These are phyloP conservation scores for Metschnikowia chrysomelidarum DNA, from an alignment of 805 yeast species.

Conservation along the genomic window DNA sequence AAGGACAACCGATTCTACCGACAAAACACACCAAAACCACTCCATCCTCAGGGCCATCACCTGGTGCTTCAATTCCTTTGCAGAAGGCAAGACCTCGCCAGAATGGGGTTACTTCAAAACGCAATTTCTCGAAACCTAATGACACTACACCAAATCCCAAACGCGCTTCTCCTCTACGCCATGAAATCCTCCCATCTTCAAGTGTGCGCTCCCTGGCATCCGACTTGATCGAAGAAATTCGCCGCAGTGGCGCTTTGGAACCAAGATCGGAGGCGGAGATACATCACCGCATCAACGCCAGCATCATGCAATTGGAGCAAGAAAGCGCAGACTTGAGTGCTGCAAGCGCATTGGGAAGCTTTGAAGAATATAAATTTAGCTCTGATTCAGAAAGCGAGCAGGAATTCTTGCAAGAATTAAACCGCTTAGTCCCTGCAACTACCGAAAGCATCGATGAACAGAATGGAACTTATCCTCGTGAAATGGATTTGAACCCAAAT, in stretches of 20 bases:
- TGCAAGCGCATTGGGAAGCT: neutral
- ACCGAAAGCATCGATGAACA: too few species aligned
- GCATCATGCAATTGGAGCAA: constrained; percentile 17
- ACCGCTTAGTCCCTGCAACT: too few species aligned
- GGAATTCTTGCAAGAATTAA: constrained; percentile 3
- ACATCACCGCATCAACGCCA: constrained; percentile 26
- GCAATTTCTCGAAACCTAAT: too few species aligned
- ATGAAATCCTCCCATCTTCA: constrained; percentile 9
- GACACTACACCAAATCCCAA: constrained; percentile 11
- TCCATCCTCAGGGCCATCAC: too few species aligned
- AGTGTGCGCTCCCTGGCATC: constrained; percentile 7
- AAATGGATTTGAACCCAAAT: too few species aligned
- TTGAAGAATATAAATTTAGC: neutral
- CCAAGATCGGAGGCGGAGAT: constrained; percentile 20
- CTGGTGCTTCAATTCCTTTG: too few species aligned
- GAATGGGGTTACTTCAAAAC: too few species aligned
- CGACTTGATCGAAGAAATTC: constrained; percentile 14
- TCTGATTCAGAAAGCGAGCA: constrained; percentile 2
- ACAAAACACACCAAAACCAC: too few species aligned
- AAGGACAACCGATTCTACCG: too few species aligned
- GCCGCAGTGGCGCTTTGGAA: constrained; percentile 13
- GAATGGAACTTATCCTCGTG: too few species aligned
- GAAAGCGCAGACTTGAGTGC: too few species aligned
- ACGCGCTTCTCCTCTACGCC: constrained; percentile 17
- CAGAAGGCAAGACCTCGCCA: too few species aligned